Percentiles rank a stretch among this genome's conserved stretches.
Evolutionary conservation across 495 filamentous ascomycete species (phyloP).

Genomic region (Lasiosphaeria hispida): DNA sequence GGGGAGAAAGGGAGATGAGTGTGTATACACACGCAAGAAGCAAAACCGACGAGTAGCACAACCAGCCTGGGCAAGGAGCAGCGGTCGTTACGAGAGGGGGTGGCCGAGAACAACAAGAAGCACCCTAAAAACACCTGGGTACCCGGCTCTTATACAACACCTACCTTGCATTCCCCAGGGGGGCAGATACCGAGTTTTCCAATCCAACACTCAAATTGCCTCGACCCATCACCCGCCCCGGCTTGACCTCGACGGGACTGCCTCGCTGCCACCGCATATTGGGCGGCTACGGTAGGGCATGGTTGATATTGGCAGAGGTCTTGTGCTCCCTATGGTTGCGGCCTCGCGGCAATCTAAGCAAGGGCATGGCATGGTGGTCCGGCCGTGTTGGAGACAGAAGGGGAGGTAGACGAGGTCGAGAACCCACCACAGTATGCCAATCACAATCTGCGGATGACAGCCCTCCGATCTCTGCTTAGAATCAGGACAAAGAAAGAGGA

Average conservation of each 20-base stretch:
- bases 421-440: neutral
- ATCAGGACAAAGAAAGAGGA: neutral
- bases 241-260: neutral
- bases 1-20: neutral
- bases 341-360: neutral
- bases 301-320: neutral
- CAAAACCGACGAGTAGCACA: no score
- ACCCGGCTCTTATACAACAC: no score
- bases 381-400: conserved; percentile 1
- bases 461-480: conserved; percentile 18
- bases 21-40: no score
- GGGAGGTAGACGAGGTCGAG: neutral
- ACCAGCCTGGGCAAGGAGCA: no score
- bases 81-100: no score
- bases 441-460: conserved; percentile 24
- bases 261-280: neutral
- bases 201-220: neutral
- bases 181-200: neutral
- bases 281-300: neutral
- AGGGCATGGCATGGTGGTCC: neutral
- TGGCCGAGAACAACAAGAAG: no score
- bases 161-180: neutral
- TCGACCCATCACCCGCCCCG: neutral
- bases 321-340: no score
- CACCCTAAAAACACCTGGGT: no score